Percentiles rank a stretch among this genome's conserved stretches.
Evolutionary conservation across 2,329 filamentous ascomycete species (phyloP).

Genomic region (Alternaria sp.): DNA sequence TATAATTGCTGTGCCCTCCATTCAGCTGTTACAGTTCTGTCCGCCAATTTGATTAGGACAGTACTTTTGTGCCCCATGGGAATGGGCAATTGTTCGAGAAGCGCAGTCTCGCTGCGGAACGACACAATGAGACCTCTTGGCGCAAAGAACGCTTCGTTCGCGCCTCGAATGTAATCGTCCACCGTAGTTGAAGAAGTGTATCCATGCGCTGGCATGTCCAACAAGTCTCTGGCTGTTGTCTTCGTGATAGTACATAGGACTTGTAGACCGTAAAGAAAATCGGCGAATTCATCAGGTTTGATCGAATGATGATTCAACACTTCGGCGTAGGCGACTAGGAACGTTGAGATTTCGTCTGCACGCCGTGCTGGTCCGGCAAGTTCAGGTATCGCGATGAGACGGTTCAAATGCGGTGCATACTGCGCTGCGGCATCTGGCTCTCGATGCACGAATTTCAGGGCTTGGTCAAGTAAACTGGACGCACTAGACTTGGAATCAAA

Average conservation of each 20-base stretch:
- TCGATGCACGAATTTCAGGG: conserved; percentile 38
- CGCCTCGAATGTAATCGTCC: conserved; percentile 35
- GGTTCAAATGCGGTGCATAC: conserved; percentile 35
- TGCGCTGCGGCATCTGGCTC: conserved; percentile 34
- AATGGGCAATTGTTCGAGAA: conserved; percentile 32
- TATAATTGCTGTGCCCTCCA: conserved; percentile 36
- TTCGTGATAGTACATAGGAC: conserved; percentile 30
- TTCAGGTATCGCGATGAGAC: conserved; percentile 40
- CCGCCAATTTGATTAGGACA: conserved; percentile 21
- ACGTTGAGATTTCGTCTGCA: conserved; percentile 27
- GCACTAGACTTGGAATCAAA: background rate
- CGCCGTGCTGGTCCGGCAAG: conserved; percentile 3
- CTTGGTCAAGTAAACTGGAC: conserved; percentile 25
- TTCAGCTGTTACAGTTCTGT: conserved; percentile 19
- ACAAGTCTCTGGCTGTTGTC: conserved; percentile 16
- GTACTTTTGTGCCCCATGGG: conserved; percentile 33
- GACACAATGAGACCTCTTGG: conserved; percentile 40
- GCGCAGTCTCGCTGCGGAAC: conserved; percentile 31
- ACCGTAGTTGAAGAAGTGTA: conserved; percentile 19
- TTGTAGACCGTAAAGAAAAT: conserved; percentile 47
- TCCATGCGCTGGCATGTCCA: background rate
- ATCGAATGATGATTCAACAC: conserved; percentile 41
- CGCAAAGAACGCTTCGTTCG: conserved; percentile 46
- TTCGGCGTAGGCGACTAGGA: conserved; percentile 43
- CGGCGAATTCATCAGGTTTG: conserved; percentile 38